Evolutionary conservation across 1,284 basidiomycete genomes (phyloP).

Genomic region (Boletus semigastroideus): DNA sequence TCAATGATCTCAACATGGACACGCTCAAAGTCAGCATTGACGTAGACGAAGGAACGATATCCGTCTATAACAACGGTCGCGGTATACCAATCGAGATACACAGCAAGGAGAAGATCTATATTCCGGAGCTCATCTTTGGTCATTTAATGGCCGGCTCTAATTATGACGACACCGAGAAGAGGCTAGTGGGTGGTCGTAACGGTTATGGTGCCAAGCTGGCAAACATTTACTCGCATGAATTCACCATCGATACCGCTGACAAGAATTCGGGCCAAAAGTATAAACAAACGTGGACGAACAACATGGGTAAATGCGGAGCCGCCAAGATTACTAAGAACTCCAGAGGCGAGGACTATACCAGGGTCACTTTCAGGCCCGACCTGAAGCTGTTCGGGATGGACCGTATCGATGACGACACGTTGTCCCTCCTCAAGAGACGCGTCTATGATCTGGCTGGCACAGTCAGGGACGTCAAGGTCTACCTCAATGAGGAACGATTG

Average conservation of each 20-base stretch:
- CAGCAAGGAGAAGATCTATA: constrained; percentile 90
- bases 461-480: constrained; percentile 91
- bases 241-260: constrained; percentile 97
- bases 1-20: constrained; percentile 89
- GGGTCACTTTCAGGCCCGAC: constrained; percentile 94
- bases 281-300: constrained; percentile 92
- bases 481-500: constrained; percentile 88
- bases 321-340: constrained; percentile 93
- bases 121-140: constrained; percentile 98
- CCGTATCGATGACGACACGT: constrained; percentile 88
- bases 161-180: constrained; percentile 99
- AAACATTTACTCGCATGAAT: constrained; percentile 98
- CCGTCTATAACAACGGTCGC: constrained; percentile 93
- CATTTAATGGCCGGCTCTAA: constrained; percentile 95
- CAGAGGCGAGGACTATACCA: constrained; percentile 90
- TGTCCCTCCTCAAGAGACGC: constrained; percentile 89
- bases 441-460: constrained; percentile 99
- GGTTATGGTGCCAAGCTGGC: constrained; percentile 98
- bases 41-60: constrained; percentile 82
- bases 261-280: constrained; percentile 88
- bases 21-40: constrained; percentile 87
- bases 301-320: constrained; percentile 88
- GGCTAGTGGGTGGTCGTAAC: constrained; percentile 97
- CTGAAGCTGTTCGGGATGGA: constrained; percentile 92
- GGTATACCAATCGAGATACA: constrained; percentile 99